A percentile compares a stretch with the other conserved stretches of the same genome.
Conservation (phyloP, 208 protist genomes). For the Wallacemonas collosoma region DNA sequence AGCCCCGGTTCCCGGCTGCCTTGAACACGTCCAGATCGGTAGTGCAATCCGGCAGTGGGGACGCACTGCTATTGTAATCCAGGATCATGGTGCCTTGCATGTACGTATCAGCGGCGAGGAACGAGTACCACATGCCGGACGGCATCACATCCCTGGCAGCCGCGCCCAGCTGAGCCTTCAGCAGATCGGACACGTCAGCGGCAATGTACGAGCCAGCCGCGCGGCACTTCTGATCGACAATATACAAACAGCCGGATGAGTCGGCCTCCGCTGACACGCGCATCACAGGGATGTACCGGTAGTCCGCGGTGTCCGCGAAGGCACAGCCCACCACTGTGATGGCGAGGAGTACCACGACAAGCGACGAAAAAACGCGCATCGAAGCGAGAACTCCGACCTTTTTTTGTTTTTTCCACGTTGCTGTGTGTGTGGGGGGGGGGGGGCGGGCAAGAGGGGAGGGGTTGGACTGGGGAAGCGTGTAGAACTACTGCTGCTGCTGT, state of each 20-base stretch:
- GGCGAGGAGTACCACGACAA: background rate
- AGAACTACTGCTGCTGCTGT: background rate
- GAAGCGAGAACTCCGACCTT: background rate
- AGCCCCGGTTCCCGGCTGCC: background rate
- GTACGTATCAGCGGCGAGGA: conserved; percentile 29
- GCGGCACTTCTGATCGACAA: conserved; percentile 25
- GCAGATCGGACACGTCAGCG: conserved; percentile 22
- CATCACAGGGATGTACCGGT: conserved; percentile 32
- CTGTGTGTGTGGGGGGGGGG: background rate
- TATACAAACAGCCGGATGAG: conserved; percentile 9
- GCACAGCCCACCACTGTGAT: conserved; percentile 18
- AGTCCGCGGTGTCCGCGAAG: conserved; percentile 12
- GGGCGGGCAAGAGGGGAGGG: too few species aligned
- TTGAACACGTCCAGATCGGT: background rate
- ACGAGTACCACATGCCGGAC: conserved; percentile 32
- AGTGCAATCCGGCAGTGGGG: background rate
- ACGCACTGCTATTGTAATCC: background rate
- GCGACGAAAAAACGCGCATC: conserved; percentile 1
- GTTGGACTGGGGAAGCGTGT: too few species aligned
- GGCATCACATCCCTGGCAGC: conserved; percentile 17
- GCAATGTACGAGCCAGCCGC: conserved; percentile 32
- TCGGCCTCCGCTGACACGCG: conserved; percentile 23
- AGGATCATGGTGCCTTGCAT: background rate
- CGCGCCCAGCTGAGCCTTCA: conserved; percentile 24
- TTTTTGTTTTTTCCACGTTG: background rate